phyloP scores from a whole-genome alignment of 306 rosid species.

The Lablab purpureus region DNA sequence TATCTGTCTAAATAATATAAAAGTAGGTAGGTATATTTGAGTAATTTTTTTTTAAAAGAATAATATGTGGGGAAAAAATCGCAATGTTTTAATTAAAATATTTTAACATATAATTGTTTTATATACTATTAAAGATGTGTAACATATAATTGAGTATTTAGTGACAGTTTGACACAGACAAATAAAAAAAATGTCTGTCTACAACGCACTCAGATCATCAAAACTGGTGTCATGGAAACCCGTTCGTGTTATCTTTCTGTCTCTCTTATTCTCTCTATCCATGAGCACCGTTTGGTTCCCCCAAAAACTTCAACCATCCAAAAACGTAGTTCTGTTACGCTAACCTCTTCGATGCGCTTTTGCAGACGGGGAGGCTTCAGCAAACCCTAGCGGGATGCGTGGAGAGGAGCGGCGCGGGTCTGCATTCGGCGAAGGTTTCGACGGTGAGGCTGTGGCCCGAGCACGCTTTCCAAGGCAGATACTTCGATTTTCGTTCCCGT shows the following conservation, averaged over 20 bases:
- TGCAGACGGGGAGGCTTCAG: slow-evolving; percentile 83
- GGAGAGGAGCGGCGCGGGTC: slow-evolving; percentile 66
- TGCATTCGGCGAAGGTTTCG: slow-evolving; percentile 76
- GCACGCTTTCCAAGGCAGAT: slow-evolving; percentile 76
- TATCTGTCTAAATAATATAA: too few relatives aligned
- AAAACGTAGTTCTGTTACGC: neutral
- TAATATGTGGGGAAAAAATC: too few relatives aligned
- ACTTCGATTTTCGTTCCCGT: slow-evolving; percentile 62
- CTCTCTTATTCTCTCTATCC: neutral
- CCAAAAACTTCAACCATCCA: slow-evolving; percentile 3
- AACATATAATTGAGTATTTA: too few relatives aligned
- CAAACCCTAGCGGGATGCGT: slow-evolving; percentile 78
- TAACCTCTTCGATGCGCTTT: neutral
- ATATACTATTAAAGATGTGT: too few relatives aligned
- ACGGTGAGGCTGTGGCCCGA: slow-evolving; percentile 76
- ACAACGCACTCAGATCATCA: slow-evolving; percentile 63
- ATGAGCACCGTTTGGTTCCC: neutral
- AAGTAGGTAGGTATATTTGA: too few relatives aligned
- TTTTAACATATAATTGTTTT: too few relatives aligned
- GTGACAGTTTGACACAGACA: neutral
- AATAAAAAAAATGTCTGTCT: slow-evolving; percentile 50
- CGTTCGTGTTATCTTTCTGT: slow-evolving; percentile 44
- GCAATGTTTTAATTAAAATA: too few relatives aligned
- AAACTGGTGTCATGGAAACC: slow-evolving; percentile 72
- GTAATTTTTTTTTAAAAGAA: too few relatives aligned